Evolutionary conservation across 495 filamentous ascomycete species (phyloP).

Genomic region (Polyplosphaeria fusca): DNA sequence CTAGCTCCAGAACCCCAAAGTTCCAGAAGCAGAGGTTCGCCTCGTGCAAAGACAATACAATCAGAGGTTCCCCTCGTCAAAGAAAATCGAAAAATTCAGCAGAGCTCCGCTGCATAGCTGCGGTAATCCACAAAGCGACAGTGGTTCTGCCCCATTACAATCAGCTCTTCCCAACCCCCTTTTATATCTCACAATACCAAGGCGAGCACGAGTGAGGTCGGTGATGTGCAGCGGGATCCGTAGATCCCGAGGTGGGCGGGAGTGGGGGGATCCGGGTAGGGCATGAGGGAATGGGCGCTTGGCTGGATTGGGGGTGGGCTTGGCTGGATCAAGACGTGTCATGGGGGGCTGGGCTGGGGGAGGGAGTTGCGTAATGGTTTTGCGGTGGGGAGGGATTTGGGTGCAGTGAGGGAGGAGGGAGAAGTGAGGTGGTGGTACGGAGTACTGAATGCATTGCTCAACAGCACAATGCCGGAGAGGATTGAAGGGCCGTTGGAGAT

Average conservation of each 20-base stretch:
- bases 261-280: neutral
- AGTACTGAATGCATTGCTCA: neutral
- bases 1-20: too few species aligned
- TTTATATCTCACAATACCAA: neutral
- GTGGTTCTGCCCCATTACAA: neutral
- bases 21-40: slow-evolving; percentile 20
- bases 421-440: too few species aligned
- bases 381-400: too few species aligned
- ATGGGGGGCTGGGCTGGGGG: neutral
- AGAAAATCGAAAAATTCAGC: neutral
- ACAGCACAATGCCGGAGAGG: neutral
- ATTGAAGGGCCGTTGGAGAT: too few species aligned
- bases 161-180: neutral
- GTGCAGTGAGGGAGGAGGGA: too few species aligned
- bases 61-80: slow-evolving; percentile 17
- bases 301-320: neutral
- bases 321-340: slow-evolving; percentile 8
- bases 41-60: neutral
- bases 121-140: slow-evolving; percentile 3
- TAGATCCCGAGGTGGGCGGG: neutral
- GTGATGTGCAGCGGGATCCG: too few species aligned
- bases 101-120: slow-evolving; percentile 17
- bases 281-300: neutral
- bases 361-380: neutral
- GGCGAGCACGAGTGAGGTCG: neutral